Base-by-base conservation (phyloP, 192 early-diverging fungal species). In the Mortierella antarctica region DNA sequence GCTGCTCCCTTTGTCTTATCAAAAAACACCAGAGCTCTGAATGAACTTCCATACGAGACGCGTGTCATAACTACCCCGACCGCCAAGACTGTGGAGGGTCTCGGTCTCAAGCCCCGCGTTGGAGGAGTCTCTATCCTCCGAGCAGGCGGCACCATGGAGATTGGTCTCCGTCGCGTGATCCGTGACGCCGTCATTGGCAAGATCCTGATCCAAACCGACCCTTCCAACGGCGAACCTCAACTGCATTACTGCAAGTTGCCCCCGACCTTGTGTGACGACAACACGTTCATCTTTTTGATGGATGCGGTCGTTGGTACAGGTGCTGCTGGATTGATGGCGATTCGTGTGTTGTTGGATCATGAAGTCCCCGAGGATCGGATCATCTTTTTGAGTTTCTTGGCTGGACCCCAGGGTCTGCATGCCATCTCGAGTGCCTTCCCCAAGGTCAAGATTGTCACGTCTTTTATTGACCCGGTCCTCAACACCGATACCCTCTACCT, bases 311-410 rank as follows among this genome's bases (percentile, higher is more conserved):
- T 96, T 14, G 93, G 93, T 5, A 96, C 95, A 10, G 97, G 97
- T 44, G 96, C 96, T 7, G 94, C 95, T 7, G 96, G 95, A 5
- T 71, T 99, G 86, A 99, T 99, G 97, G 96, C 97, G 15, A 94
- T 99, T 49, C 90, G 96, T 47, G 95, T 97, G 44, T 86, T 97
- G 62, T 77, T 96, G 8, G 97, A 99, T 83, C 95, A 99, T 67
- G 90, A 93, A 67, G 93, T 97, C 6, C 91, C 89, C 1, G 93
- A 96, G 78, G 86, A 92, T n/a, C 84, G 89, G 58, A 96, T 98
- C 56, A 89, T 96, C 15, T 96, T 97, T 77, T 71, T 95, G 47
- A 91, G 92, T 7, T 89, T 96, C 68, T 84, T 98, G 44, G 90
- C 97, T 9, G 89, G 94, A 1, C 88, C 91, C 15, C 88, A 89